phyloP scores from a whole-genome alignment of 768 basidiomycete genomes.

The Psilocybe cubensis region DNA sequence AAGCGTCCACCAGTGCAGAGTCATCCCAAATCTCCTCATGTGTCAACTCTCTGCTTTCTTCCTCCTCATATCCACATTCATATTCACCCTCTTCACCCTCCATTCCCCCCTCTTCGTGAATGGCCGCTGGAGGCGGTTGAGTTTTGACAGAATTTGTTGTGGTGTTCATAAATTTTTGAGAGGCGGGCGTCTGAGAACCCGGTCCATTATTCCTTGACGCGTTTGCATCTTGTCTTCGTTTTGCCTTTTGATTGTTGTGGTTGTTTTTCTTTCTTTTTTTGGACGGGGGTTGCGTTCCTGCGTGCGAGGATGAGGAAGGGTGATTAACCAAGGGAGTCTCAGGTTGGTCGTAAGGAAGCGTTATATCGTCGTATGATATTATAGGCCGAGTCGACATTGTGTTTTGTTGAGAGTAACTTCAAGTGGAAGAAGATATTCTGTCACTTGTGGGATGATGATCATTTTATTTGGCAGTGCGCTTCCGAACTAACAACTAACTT shows the following conservation, averaged over 20 bases:
- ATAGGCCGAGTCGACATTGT: conserved; percentile 44
- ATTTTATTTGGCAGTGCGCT: background rate
- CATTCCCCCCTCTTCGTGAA: conserved; percentile 11
- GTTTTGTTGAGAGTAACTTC: background rate
- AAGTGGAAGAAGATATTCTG: too few species aligned
- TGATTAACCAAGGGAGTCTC: conserved; percentile 10
- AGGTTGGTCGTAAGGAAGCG: conserved; percentile 40
- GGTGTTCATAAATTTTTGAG: conserved; percentile 12
- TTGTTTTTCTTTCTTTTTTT: conserved; percentile 62
- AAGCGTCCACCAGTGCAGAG: conserved; percentile 79
- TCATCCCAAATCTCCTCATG: conserved; percentile 88
- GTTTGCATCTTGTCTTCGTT: conserved; percentile 45
- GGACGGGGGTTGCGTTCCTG: conserved; percentile 34
- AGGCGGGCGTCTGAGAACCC: conserved; percentile 3
- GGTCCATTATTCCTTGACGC: conserved; percentile 8
- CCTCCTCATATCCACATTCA: conserved; percentile 41
- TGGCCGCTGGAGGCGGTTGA: background rate
- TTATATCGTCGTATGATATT: conserved; percentile 69
- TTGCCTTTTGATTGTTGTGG: conserved; percentile 32
- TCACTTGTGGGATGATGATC: background rate
- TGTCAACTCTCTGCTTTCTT: conserved; percentile 66
- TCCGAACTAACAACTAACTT: too few species aligned
- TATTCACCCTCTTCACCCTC: conserved; percentile 25
- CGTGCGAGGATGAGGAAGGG: conserved; percentile 11
- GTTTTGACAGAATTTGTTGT: background rate